Base-by-base conservation (phyloP, 805 yeast species). In the Candida andamanensis region DNA sequence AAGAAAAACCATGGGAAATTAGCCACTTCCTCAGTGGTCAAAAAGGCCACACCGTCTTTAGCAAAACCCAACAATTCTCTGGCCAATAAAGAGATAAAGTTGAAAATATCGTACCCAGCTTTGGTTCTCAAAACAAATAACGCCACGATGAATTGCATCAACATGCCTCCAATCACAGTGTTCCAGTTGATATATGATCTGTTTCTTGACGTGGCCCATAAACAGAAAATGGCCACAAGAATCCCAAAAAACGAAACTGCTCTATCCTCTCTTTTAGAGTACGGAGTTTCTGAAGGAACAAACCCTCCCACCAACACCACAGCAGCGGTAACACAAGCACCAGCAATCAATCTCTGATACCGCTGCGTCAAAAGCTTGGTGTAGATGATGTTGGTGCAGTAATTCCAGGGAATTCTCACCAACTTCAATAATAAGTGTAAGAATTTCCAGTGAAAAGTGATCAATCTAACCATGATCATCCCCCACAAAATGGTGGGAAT, bases 51-150 rank as follows among this genome's bases (percentile, higher is more conserved):
- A 55, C 83, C 83, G 38, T 63, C 65, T 44, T 66, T 69, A 36
- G 81, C 78, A 46, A 69, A 77, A 9, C 73, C 67, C 38, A 77
- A 63, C 41, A 77, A 64, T 47, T 70, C 65, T 46, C 78, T 64
- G 26, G 81, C 78, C 46, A 77, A 59, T 33, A 63, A 57, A 16
- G 79, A 71, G 45, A 77, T 70, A 49, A 76, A 77, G 55, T 74
- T 70, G 62, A 77, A 77, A 43, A 77, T 61, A 47, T 76, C 80
- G 49, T 69, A 76, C 38, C 83, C 83, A 27, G 67, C 65, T 45
- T 62, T 60, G 14, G 82, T 77, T 47, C 82, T 60, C 49, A 77
- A 60, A 9, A 77, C 82, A 42, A 77, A 77, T 26, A 77, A 58
- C 4, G 81, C 80, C 37, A 77, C 52, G 36, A 75, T 68, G 46